phyloP scores from a whole-genome alignment of 208 protist species.

The Wallacemonas sp. region DNA sequence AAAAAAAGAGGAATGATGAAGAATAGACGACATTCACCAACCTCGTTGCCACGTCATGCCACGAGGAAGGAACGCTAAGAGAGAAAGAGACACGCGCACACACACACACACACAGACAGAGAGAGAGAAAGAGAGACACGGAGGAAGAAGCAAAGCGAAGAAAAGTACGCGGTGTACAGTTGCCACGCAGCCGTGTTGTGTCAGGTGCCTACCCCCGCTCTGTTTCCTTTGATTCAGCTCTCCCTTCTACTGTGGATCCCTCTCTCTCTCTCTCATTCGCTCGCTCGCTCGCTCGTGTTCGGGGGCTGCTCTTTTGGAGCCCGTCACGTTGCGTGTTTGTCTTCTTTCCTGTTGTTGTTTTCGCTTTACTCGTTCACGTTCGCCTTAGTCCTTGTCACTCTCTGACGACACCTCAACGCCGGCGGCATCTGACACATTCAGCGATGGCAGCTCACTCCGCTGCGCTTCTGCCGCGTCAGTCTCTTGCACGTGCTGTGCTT shows the following conservation, averaged over 20 bases:
- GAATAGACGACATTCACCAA: not conserved
- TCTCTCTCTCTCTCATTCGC: not conserved
- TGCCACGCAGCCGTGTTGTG: no score
- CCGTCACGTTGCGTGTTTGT: not conserved
- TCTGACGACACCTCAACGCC: conserved; percentile 9
- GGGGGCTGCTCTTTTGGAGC: no score
- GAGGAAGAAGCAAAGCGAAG: no score
- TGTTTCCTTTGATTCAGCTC: not conserved
- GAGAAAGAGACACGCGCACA: no score
- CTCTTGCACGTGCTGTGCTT: not conserved
- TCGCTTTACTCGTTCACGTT: not conserved
- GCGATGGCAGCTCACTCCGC: conserved; percentile 9
- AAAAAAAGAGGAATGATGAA: conserved; percentile 8
- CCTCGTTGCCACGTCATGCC: no score
- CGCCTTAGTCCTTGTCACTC: conserved; percentile 8
- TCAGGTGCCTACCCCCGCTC: no score
- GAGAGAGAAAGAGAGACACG: no score
- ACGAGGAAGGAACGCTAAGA: no score
- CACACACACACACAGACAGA: no score
- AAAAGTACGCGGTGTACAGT: no score
- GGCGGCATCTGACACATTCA: conserved; percentile 8
- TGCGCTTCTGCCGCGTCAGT: not conserved
- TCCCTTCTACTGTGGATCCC: not conserved
- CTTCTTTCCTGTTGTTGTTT: not conserved
- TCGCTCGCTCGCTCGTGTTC: no score